These are phyloP conservation scores for Chrysoporthe cubensis DNA, from an alignment of 2,329 filamentous ascomycete genomes.

Conservation along the genomic window DNA sequence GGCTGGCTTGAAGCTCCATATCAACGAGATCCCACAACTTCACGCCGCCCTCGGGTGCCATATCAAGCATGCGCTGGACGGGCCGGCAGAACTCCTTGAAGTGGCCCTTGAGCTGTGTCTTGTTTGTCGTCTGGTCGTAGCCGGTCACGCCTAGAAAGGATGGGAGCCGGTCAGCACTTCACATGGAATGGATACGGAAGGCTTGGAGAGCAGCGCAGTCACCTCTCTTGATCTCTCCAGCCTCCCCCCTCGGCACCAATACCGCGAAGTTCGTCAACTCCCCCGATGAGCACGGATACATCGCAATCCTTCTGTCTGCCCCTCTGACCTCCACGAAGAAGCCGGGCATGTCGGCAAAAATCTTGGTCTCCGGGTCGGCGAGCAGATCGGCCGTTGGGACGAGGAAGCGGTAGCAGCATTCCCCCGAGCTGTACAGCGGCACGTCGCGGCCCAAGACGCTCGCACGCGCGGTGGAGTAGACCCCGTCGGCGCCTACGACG, in stretches of 20 bases:
- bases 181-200: neutral
- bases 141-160: constrained; percentile 19
- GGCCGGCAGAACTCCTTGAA: constrained; percentile 11
- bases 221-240: constrained; percentile 26
- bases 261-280: constrained; percentile 18
- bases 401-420: constrained; percentile 25
- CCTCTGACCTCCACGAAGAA: constrained; percentile 16
- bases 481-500: constrained; percentile 25
- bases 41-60: constrained; percentile 15
- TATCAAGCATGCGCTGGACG: constrained; percentile 19
- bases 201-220: too few relatives aligned
- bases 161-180: neutral
- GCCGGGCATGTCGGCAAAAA: constrained; percentile 15
- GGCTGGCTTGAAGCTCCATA: constrained; percentile 27
- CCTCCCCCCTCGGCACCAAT: constrained; percentile 20
- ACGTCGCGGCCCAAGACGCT: constrained; percentile 10
- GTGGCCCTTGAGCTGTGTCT: constrained; percentile 19
- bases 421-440: constrained; percentile 13
- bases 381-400: constrained; percentile 16
- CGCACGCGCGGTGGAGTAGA: constrained; percentile 20
- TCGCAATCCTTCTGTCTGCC: constrained; percentile 6
- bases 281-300: constrained; percentile 23
- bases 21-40: constrained; percentile 26
- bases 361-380: constrained; percentile 11
- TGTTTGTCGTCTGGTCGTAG: constrained; percentile 25